phyloP scores from a whole-genome alignment of 2,329 filamentous ascomycete species.

The Chaetomium strumarium region DNA sequence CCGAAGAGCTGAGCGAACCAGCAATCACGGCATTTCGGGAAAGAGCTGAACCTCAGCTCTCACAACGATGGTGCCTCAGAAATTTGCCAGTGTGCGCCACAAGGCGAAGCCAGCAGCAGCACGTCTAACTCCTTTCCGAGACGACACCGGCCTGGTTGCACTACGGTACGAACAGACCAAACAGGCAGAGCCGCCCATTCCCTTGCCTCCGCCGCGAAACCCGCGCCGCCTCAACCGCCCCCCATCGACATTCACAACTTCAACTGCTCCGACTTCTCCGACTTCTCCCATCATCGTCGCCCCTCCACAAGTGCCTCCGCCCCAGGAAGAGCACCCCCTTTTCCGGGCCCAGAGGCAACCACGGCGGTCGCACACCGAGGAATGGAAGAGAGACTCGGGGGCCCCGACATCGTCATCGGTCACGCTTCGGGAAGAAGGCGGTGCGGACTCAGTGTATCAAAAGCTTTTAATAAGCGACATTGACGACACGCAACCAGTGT shows the following conservation, averaged over 20 bases:
- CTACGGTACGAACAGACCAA: slow-evolving; percentile 57
- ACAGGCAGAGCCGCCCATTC: slow-evolving; percentile 52
- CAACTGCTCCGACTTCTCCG: slow-evolving; percentile 20
- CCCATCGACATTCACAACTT: slow-evolving; percentile 22
- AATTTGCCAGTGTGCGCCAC: slow-evolving; percentile 39
- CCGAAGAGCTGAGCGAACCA: too few species aligned
- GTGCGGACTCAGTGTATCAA: slow-evolving; percentile 21
- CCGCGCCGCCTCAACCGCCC: slow-evolving; percentile 31
- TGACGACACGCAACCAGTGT: slow-evolving; percentile 28
- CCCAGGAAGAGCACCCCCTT: slow-evolving; percentile 48
- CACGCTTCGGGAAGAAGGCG: slow-evolving; percentile 34
- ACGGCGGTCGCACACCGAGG: slow-evolving; percentile 28
- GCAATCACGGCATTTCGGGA: slow-evolving; percentile 6
- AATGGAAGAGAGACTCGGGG: slow-evolving; percentile 51
- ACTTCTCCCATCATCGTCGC: slow-evolving; percentile 28
- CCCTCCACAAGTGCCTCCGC: slow-evolving; percentile 34
- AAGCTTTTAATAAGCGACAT: slow-evolving; percentile 24
- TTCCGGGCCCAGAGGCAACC: slow-evolving; percentile 35
- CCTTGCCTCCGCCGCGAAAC: slow-evolving; percentile 41
- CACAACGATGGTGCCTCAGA: slow-evolving; percentile 35
- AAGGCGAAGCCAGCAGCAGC: slow-evolving; percentile 35
- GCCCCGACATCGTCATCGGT: slow-evolving; percentile 40
- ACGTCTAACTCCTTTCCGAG: slow-evolving; percentile 36
- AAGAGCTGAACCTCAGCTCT: slow-evolving; percentile 11
- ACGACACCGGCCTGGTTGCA: slow-evolving; percentile 46